Base-by-base conservation (phyloP, 805 yeast species). In the Starmerella asiatica region DNA sequence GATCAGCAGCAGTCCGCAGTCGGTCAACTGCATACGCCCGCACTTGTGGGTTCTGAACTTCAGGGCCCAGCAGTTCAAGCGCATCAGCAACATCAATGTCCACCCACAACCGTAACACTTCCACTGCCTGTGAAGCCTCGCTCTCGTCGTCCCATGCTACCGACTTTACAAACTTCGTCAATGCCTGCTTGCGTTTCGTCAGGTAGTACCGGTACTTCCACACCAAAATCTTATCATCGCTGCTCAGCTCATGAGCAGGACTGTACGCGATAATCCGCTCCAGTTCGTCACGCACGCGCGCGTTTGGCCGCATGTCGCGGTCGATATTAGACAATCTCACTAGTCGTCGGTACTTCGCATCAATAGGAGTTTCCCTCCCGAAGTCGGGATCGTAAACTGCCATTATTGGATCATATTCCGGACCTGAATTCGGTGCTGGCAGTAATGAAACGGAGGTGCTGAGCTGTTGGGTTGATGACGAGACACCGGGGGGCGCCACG, bases 201-300 rank as follows among this genome's bases (percentile, higher is more conserved):
- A 81, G 60, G 57, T 76, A 86, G 60, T 81, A 91, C 39, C 97
- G 63, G 59, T 79, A 88, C 57, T 80, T 82, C 96, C 97, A 88
- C 8, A 88, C 69, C 53, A 84, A 60, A 47, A 84, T 83, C 62
- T 80, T 83, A 49, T 88, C 95, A 54, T 78, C 76, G 37, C 80
- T 86, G 5, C 78, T 70, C 34, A 91, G 64, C 49, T 76, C 80
- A 38, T 81, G 81, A 32, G 83, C 88, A 3, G 94, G 85, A 3
- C 95, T 86, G 53, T 77, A 82, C 19, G 66, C 65, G 38, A 88
- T 63, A 4, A 86, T 82, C 33, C 63, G 67, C 42, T 72, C 67
- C 39, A 88, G 67, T 48, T 81, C 80, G 45, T 78, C 84, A 50
- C 95, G 67, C 27, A 78, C 67, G 51, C 76, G 79, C 3, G 94